These are phyloP conservation scores for Mycena vitilis DNA, from an alignment of 768 basidiomycete genomes.

Conservation along the genomic window DNA sequence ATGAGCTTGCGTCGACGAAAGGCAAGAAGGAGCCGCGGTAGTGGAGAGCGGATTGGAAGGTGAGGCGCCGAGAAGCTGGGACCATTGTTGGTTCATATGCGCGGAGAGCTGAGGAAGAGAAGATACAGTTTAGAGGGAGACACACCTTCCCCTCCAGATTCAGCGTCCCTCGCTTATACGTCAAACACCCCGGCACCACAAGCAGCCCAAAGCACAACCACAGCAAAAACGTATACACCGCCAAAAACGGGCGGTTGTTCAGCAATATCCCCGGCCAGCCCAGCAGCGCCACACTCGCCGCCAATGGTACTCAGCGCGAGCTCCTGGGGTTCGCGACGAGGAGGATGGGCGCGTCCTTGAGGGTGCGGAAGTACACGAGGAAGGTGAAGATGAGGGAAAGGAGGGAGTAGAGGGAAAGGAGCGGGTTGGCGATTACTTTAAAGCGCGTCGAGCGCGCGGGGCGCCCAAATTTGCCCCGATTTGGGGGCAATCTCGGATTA, in stretches of 20 bases:
- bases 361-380: too few species aligned
- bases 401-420: too few species aligned
- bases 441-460: too few species aligned
- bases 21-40: constrained; percentile 89
- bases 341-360: constrained; percentile 31
- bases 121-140: too few species aligned
- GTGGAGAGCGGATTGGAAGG: constrained; percentile 76
- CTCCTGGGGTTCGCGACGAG: constrained; percentile 43
- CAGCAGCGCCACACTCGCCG: constrained; percentile 45
- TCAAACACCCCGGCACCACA: constrained; percentile 81
- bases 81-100: constrained; percentile 67
- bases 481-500: constrained; percentile 7
- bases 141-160: constrained; percentile 73
- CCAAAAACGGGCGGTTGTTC: constrained; percentile 66
- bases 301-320: constrained; percentile 49
- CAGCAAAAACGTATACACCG: constrained; percentile 75
- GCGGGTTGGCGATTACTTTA: too few species aligned
- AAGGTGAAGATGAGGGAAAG: too few species aligned
- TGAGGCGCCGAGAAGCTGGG: constrained; percentile 63
- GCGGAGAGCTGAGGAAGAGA: too few species aligned
- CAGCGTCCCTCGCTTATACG: constrained; percentile 71
- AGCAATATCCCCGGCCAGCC: constrained; percentile 43
- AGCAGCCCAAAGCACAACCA: constrained; percentile 82
- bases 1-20: constrained; percentile 72
- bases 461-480: too few species aligned